Percentiles rank a stretch among this genome's conserved stretches.
phyloP scores from a whole-genome alignment of 768 basidiomycete species.

The Peribolospora kevripleyi region DNA sequence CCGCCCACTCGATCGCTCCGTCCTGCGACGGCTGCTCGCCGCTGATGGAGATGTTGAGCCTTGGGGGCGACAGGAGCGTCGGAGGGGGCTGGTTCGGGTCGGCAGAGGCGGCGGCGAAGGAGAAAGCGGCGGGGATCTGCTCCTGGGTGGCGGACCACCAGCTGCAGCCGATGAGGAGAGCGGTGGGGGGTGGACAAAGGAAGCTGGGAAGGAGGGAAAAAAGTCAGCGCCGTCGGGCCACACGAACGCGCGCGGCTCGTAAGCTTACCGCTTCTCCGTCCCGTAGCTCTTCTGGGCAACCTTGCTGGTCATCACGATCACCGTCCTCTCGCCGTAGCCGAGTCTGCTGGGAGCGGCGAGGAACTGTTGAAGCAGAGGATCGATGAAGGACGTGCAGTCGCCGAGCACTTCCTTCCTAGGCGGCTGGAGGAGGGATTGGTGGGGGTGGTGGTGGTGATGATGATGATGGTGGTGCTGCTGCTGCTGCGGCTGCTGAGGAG shows the following conservation, averaged over 20 bases:
- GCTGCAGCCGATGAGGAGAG: conserved; percentile 9
- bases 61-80: conserved; percentile 34
- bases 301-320: conserved; percentile 93
- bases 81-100: conserved; percentile 28
- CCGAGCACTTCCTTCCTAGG: too few relatives aligned
- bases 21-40: conserved; percentile 69
- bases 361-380: conserved; percentile 25
- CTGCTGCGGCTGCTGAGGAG: too few relatives aligned
- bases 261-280: conserved; percentile 57
- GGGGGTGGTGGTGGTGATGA: too few relatives aligned
- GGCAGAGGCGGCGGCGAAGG: conserved; percentile 50
- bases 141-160: conserved; percentile 7
- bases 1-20: conserved; percentile 66
- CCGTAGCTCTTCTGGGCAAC: conserved; percentile 96
- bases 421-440: too few relatives aligned
- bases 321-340: conserved; percentile 72
- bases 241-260: neutral
- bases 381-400: too few relatives aligned
- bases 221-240: conserved; percentile 6
- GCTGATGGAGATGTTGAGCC: conserved; percentile 73
- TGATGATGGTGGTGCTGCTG: too few relatives aligned
- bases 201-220: conserved; percentile 5
- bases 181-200: conserved; percentile 8
- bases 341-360: conserved; percentile 61
- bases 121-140: neutral